These are phyloP conservation scores for Diaporthe aspalathi DNA, from an alignment of 2,329 filamentous ascomycete species.

Conservation along the genomic window DNA sequence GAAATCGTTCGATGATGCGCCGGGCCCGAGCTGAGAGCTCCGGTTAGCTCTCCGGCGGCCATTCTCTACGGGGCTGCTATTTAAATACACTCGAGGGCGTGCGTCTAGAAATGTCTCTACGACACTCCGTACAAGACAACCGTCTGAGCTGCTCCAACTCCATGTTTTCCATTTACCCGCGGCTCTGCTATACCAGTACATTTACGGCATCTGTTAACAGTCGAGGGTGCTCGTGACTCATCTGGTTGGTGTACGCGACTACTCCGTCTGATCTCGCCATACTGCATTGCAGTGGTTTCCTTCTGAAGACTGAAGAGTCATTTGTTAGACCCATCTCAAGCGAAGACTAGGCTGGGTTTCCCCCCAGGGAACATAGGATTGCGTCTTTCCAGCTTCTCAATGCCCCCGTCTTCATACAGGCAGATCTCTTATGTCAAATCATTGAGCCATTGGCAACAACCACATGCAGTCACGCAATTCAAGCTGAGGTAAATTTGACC, in stretches of 20 bases:
- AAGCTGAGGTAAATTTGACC: not conserved
- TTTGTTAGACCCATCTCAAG: not conserved
- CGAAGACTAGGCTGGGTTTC: not conserved
- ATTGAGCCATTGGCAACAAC: not conserved
- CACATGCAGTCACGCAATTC: not conserved
- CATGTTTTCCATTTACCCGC: not conserved
- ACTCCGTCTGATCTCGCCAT: slow-evolving; percentile 6
- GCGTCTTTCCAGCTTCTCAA: not conserved
- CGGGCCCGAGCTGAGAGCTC: slow-evolving; percentile 22
- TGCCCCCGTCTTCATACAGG: not conserved
- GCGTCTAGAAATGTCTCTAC: not conserved
- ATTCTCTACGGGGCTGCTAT: not conserved
- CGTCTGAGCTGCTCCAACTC: not conserved
- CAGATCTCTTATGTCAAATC: not conserved
- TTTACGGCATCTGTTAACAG: not conserved
- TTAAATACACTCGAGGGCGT: slow-evolving; percentile 1
- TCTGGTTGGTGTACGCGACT: not conserved
- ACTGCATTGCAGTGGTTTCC: not conserved
- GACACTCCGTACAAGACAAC: not conserved
- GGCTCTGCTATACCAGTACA: not conserved
- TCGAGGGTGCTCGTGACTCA: not conserved
- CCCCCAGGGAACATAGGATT: not conserved
- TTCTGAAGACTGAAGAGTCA: slow-evolving; percentile 17
- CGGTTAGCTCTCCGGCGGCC: slow-evolving; percentile 17
- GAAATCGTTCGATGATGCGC: slow-evolving; percentile 37